phyloP scores from a whole-genome alignment of 2,329 filamentous ascomycete genomes.

The Sclerotinia trifoliorum region DNA sequence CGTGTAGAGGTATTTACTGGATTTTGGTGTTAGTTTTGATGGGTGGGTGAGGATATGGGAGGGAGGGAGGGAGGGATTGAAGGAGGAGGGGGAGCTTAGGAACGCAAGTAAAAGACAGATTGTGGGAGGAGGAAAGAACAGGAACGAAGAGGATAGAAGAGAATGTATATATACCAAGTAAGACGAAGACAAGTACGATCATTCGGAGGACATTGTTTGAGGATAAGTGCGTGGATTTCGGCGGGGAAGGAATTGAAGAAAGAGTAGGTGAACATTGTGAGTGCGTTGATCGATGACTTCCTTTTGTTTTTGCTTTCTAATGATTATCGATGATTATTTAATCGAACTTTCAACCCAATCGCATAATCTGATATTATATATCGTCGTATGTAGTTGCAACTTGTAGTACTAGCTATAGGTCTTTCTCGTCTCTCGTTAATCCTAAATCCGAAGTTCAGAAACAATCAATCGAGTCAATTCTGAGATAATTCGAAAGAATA shows the following conservation, averaged over 20 bases:
- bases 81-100: background rate
- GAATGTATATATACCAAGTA: constrained; percentile 33
- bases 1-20: constrained; percentile 33
- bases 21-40: background rate
- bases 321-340: too few relatives aligned
- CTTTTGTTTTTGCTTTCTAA: background rate
- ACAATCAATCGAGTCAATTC: too few relatives aligned
- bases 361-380: too few relatives aligned
- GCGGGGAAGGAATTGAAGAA: constrained; percentile 29
- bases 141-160: constrained; percentile 29
- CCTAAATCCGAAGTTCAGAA: too few relatives aligned
- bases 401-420: too few relatives aligned
- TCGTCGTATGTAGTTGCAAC: too few relatives aligned
- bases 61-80: background rate
- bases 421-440: too few relatives aligned
- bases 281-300: background rate
- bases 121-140: too few relatives aligned
- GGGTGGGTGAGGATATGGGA: background rate
- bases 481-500: too few relatives aligned
- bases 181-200: constrained; percentile 34
- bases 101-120: too few relatives aligned
- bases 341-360: too few relatives aligned
- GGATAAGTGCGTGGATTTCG: constrained; percentile 34
- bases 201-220: constrained; percentile 32
- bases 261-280: background rate